phyloP scores from a whole-genome alignment of 1,284 basidiomycete species.

The Mycosarcoma maydis region DNA sequence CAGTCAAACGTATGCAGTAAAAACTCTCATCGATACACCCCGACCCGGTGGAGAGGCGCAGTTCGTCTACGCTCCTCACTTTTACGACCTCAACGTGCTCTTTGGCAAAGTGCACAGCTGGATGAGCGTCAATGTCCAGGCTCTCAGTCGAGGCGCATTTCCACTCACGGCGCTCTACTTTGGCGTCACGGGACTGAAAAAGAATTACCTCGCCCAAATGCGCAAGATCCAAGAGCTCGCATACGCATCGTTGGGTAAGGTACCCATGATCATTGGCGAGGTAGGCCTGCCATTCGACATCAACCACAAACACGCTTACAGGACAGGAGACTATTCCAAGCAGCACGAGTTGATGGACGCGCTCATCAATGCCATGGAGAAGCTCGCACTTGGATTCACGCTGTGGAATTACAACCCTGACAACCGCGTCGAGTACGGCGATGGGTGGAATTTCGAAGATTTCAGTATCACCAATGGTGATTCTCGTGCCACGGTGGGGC shows the following conservation, averaged over 20 bases:
- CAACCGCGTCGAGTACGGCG: conserved; percentile 81
- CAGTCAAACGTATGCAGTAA: conserved; percentile 41
- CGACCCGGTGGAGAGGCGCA: conserved; percentile 39
- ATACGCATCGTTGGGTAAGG: conserved; percentile 45
- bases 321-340: conserved; percentile 74
- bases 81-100: conserved; percentile 66
- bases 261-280: conserved; percentile 62
- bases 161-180: conserved; percentile 58
- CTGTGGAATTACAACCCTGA: conserved; percentile 94
- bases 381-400: conserved; percentile 62
- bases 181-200: conserved; percentile 46
- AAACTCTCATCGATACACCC: conserved; percentile 39
- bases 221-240: conserved; percentile 36
- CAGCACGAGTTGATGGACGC: conserved; percentile 67
- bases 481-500: conserved; percentile 2
- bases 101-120: conserved; percentile 55
- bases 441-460: conserved; percentile 90
- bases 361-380: conserved; percentile 64
- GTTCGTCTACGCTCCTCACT: conserved; percentile 63
- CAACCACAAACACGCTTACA: conserved; percentile 45
- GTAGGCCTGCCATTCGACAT: conserved; percentile 65
- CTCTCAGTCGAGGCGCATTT: conserved; percentile 60
- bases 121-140: conserved; percentile 65
- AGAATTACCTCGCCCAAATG: conserved; percentile 55
- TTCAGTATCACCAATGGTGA: conserved; percentile 80